Conservation (phyloP, 192 early-diverging fungal species). For the Spizellomyces punctatus region DNA sequence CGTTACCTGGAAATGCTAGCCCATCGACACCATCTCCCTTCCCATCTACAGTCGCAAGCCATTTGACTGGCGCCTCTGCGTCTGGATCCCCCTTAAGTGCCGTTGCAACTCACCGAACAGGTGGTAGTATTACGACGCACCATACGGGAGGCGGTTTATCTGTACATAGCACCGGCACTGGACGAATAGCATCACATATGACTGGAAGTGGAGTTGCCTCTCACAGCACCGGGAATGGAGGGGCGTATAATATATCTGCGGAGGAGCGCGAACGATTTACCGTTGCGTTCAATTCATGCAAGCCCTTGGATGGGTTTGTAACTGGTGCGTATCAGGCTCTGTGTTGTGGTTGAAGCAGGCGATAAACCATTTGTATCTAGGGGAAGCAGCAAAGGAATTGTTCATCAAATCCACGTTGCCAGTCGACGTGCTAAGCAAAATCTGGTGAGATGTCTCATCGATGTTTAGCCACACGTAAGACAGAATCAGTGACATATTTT, state of each 20-base stretch:
- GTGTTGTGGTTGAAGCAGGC: no score
- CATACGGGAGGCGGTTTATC: no score
- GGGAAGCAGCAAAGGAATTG: conserved; percentile 70
- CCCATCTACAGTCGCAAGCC: no score
- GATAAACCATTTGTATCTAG: conserved; percentile 25
- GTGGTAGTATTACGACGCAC: no score
- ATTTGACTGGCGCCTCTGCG: no score
- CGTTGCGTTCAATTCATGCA: conserved; percentile 60
- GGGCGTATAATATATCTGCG: conserved; percentile 4
- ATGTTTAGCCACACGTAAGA: not conserved
- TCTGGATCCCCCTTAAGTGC: not conserved
- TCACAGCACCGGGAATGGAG: conserved; percentile 8
- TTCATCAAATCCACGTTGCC: conserved; percentile 83
- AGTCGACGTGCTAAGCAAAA: conserved; percentile 70
- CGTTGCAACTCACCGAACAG: conserved; percentile 4
- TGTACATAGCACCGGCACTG: not conserved
- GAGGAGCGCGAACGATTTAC: conserved; percentile 66
- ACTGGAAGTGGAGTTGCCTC: conserved; percentile 10
- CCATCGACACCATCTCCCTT: conserved; percentile 11
- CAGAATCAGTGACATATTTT: not conserved
- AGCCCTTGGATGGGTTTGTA: conserved; percentile 56
- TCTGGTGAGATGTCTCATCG: conserved; percentile 65
- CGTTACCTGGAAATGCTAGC: conserved; percentile 3
- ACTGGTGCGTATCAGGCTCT: conserved; percentile 7
- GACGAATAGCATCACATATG: conserved; percentile 8